Base-by-base conservation (phyloP, 2,329 filamentous ascomycete genomes). In the Coniochaeta sp. region DNA sequence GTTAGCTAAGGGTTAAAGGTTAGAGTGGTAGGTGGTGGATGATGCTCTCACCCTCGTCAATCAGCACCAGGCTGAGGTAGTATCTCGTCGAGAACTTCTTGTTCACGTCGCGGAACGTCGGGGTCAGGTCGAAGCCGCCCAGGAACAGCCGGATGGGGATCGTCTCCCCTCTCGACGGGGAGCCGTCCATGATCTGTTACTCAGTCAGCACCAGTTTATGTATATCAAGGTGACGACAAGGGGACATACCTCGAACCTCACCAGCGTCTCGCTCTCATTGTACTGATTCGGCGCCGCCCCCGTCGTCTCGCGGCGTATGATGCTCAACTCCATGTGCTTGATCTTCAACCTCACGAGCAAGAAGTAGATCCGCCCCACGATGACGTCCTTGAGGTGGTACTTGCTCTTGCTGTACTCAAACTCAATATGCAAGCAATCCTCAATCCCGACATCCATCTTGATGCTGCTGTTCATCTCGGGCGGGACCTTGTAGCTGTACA, bases 391-490 rank as follows among this genome's bases (percentile, higher is more conserved):
- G 54, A 99, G 82, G 65, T 99, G 94, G 72, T 99, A 99, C 74
- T 97, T 97, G 69, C 86, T 94, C 78, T 99, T 99, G 71, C 89
- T 95, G 75, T 99, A 99, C 72, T 99, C 94, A 63, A 99, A 99
- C 71, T 99, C 94, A 60, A 99, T 99, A 73, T 99, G 94, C 61
- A 99, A 77, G 69, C 94, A 99, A 74, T 99, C 95, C 74, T 99
- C 94, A 65, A 99, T 99, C 53, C 94, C 94, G 54, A 99, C 94
- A 67, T 99, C 94, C 94, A 99, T 99, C 81, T 99, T 99, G 78
- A 99, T 99, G 60, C 89, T 91, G 72, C 85, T 91, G 77, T 97
- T 99, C 71, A 91, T 95, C 81, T 99, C 94, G 16, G 94, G 94
- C 18, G 94, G 92, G 76, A 97, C 92, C 69, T 91, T 86, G 78